Conservation (phyloP, 225 moss, liverwort and hornwort species). For the Marchantia paleacea region DNA sequence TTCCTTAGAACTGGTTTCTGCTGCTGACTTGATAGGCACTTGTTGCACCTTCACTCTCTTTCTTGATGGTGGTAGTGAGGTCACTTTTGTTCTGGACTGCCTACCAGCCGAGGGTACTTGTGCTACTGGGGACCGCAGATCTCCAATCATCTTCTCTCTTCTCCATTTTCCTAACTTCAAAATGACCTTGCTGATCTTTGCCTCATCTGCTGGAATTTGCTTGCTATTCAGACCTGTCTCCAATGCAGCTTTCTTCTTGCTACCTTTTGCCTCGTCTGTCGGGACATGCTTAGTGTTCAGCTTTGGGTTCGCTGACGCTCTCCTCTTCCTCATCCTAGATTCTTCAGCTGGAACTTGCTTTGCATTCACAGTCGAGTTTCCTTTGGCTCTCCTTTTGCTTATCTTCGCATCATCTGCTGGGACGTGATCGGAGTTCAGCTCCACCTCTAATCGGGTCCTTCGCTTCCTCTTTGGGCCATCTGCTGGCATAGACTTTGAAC, state of each 20-base stretch:
- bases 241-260: background rate
- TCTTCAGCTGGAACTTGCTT: slow-evolving; percentile 36
- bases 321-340: slow-evolving; percentile 30
- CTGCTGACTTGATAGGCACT: slow-evolving; percentile 23
- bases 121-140: slow-evolving; percentile 16
- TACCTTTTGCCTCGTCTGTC: slow-evolving; percentile 9
- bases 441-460: slow-evolving; percentile 4
- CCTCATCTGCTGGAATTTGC: slow-evolving; percentile 37
- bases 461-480: slow-evolving; percentile 35
- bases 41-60: slow-evolving; percentile 37
- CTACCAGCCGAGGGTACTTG: slow-evolving; percentile 5
- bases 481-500: slow-evolving; percentile 27
- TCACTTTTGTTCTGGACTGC: slow-evolving; percentile 23
- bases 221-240: slow-evolving; percentile 21
- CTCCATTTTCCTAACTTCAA: slow-evolving; percentile 38
- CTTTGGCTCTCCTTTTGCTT: slow-evolving; percentile 15
- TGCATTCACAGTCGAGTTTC: slow-evolving; percentile 9
- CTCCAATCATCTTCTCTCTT: slow-evolving; percentile 35
- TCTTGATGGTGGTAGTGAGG: slow-evolving; percentile 9
- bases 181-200: slow-evolving; percentile 43
- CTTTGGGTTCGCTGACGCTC: background rate
- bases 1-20: slow-evolving; percentile 1
- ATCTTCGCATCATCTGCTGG: slow-evolving; percentile 41
- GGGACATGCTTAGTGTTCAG: background rate
- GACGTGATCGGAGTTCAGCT: slow-evolving; percentile 20